A percentile compares a stretch with the other conserved stretches of the same genome.
Evolutionary conservation across 352 stramenopile genomes (phyloP).

Genomic region (Pythium chondricola): DNA sequence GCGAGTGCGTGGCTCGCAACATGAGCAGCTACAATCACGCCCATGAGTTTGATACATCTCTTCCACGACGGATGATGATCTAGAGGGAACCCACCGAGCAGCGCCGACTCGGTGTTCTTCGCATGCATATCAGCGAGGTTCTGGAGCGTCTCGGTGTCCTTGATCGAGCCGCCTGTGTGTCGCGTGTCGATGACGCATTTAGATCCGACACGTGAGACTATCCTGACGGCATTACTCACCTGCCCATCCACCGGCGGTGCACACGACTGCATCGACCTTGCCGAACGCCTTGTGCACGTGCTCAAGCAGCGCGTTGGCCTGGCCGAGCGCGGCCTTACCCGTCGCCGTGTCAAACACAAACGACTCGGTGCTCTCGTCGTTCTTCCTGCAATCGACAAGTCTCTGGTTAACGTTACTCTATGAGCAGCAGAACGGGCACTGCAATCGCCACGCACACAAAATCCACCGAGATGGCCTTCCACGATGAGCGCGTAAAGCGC

Average conservation of each 20-base stretch:
- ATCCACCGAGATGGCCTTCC: conserved; percentile 66
- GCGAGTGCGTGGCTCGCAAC: conserved; percentile 63
- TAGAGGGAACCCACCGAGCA: conserved; percentile 37
- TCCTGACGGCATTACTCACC: conserved; percentile 13
- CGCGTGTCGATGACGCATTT: too few relatives aligned
- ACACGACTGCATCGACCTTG: conserved; percentile 71
- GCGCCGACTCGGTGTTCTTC: conserved; percentile 77
- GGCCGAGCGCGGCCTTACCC: conserved; percentile 32
- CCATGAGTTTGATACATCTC: too few relatives aligned
- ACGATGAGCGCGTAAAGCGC: conserved; percentile 54
- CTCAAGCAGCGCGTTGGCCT: conserved; percentile 46
- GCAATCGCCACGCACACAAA: conserved; percentile 31
- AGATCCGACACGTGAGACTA: neutral
- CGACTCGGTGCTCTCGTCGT: conserved; percentile 38
- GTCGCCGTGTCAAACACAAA: conserved; percentile 35
- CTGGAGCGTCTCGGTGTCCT: conserved; percentile 46
- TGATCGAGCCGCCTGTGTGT: conserved; percentile 53
- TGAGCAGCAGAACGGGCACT: neutral
- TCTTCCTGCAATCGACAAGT: conserved; percentile 21
- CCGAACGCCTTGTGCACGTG: conserved; percentile 52
- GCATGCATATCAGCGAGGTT: conserved; percentile 65
- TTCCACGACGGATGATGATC: neutral
- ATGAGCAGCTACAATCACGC: conserved; percentile 76
- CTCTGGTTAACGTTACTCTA: neutral
- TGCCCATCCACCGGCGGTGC: conserved; percentile 73